phyloP scores from a whole-genome alignment of 129 eudicot species.

The Lonicera japonica region DNA sequence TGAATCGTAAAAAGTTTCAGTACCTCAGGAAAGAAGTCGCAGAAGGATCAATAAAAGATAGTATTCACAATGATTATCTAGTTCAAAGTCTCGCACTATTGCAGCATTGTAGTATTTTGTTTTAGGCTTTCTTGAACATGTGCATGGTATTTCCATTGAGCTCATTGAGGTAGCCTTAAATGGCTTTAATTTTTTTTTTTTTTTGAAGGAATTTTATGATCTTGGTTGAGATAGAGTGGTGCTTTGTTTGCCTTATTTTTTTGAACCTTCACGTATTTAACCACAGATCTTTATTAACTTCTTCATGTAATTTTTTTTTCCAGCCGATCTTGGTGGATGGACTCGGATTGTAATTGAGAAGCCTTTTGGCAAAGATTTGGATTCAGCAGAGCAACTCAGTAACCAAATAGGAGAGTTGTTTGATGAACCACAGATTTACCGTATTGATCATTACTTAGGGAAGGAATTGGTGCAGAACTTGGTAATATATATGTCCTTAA shows the following conservation, averaged over 20 bases:
- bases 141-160: not conserved
- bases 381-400: slow-evolving; percentile 90
- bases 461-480: slow-evolving; percentile 96
- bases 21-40: no score
- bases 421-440: slow-evolving; percentile 92
- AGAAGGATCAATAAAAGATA: no score
- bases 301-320: not conserved
- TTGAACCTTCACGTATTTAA: not conserved
- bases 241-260: not conserved
- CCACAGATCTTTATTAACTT: not conserved
- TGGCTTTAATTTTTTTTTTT: not conserved
- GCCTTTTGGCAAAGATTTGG: slow-evolving; percentile 97
- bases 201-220: not conserved
- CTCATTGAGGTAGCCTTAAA: no score
- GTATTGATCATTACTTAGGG: slow-evolving; percentile 97
- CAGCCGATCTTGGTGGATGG: slow-evolving; percentile 99
- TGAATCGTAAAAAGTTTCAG: no score
- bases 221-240: not conserved
- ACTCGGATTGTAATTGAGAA: slow-evolving; percentile 96
- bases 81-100: no score
- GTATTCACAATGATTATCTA: no score
- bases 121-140: no score
- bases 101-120: no score
- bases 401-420: slow-evolving; percentile 88
- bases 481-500: slow-evolving; percentile 35